These are phyloP conservation scores for Gentiana straminea DNA, from an alignment of 257 asterid genomes.

Conservation along the genomic window DNA sequence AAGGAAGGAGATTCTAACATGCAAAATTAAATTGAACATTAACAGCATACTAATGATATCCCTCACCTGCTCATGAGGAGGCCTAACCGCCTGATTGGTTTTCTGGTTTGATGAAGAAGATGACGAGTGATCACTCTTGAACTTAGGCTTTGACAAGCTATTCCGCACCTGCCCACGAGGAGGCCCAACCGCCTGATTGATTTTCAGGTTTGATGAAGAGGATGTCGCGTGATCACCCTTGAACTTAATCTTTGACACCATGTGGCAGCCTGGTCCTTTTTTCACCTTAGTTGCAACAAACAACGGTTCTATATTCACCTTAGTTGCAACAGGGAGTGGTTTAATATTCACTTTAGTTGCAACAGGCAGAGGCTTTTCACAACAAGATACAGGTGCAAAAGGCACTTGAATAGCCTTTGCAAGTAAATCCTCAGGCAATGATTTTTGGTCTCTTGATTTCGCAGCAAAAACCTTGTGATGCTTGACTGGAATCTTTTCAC, in stretches of 20 bases:
- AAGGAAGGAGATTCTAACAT: no score
- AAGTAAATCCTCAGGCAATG: slow-evolving; percentile 44
- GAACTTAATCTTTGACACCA: background rate
- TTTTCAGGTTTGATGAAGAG: no score
- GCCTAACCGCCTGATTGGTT: no score
- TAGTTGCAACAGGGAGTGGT: slow-evolving; percentile 8
- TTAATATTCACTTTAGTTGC: slow-evolving; percentile 15
- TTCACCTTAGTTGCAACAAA: slow-evolving; percentile 12
- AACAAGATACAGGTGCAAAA: slow-evolving; percentile 52
- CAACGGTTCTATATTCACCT: slow-evolving; percentile 11
- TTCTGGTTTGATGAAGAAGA: no score
- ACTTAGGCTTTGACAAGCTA: background rate
- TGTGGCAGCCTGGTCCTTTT: background rate
- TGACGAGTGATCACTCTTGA: no score
- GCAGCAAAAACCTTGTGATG: slow-evolving; percentile 34
- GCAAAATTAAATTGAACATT: no score
- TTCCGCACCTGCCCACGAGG: no score
- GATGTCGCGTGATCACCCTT: no score
- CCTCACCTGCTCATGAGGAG: no score
- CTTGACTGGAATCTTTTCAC: slow-evolving; percentile 36
- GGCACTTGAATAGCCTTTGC: slow-evolving; percentile 91
- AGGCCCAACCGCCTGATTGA: no score
- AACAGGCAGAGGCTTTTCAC: slow-evolving; percentile 24
- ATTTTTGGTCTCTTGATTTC: slow-evolving; percentile 28
- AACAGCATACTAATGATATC: no score